These are phyloP conservation scores for Eurotiales sp. DNA, from an alignment of 2,329 filamentous ascomycete genomes.

Conservation along the genomic window DNA sequence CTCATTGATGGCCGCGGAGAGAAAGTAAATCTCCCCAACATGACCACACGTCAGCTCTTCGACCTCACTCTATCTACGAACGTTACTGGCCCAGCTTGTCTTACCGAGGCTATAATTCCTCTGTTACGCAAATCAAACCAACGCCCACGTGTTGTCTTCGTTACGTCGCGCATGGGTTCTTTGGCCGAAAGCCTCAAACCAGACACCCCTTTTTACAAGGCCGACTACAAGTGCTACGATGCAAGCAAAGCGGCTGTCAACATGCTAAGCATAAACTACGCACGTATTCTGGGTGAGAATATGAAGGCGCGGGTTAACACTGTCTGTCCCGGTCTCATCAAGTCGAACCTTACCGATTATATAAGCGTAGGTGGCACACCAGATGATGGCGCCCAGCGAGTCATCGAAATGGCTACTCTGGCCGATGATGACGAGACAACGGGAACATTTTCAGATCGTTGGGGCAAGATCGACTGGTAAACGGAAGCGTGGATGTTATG, in stretches of 20 bases:
- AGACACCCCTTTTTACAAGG: slow-evolving; percentile 21
- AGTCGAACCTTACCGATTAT: slow-evolving; percentile 7
- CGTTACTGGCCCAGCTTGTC: slow-evolving; percentile 30
- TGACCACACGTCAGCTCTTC: slow-evolving; percentile 18
- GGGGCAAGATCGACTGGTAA: slow-evolving; percentile 9
- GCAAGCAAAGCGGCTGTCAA: slow-evolving; percentile 43
- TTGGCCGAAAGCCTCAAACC: slow-evolving; percentile 24
- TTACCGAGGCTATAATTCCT: slow-evolving; percentile 31
- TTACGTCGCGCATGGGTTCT: slow-evolving; percentile 32
- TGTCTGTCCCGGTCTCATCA: slow-evolving; percentile 11
- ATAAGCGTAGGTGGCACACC: not conserved
- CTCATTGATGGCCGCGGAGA: not conserved
- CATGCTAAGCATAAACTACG: slow-evolving; percentile 27
- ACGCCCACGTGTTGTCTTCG: slow-evolving; percentile 27
- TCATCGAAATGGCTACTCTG: slow-evolving; percentile 11
- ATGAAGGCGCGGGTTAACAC: slow-evolving; percentile 10
- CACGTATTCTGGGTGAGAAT: slow-evolving; percentile 6
- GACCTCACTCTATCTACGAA: slow-evolving; percentile 28
- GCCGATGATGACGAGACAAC: slow-evolving; percentile 13
- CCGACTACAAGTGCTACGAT: slow-evolving; percentile 36
- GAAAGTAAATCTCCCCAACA: not conserved
- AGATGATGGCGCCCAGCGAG: slow-evolving; percentile 8
- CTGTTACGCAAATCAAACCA: slow-evolving; percentile 24
- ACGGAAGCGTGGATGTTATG: no score
- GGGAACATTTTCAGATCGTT: slow-evolving; percentile 10